Evolutionary conservation across 352 stramenopile species (phyloP).

Genomic region (Aphanomyces invadans): DNA sequence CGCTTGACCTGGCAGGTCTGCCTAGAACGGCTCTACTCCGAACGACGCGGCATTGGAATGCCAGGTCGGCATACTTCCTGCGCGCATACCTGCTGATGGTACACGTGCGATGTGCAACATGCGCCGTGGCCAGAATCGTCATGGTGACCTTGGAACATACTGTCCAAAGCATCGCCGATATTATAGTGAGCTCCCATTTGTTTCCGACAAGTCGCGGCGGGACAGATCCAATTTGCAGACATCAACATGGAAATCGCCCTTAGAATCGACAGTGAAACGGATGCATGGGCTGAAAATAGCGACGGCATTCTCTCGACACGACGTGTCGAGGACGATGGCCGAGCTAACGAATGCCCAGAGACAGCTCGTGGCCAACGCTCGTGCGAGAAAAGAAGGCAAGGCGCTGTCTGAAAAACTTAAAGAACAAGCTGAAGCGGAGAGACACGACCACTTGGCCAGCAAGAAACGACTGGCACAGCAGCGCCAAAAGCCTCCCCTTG

Average conservation of each 20-base stretch:
- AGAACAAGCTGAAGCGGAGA: background rate
- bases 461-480: background rate
- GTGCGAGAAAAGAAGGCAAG: slow-evolving; percentile 4
- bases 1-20: too few relatives aligned
- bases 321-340: background rate
- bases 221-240: too few relatives aligned
- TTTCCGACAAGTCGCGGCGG: background rate
- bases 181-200: background rate
- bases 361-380: slow-evolving; percentile 7
- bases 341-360: background rate
- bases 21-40: too few relatives aligned
- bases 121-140: too few relatives aligned
- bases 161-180: too few relatives aligned
- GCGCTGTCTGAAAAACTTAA: slow-evolving; percentile 8
- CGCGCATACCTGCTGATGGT: too few relatives aligned
- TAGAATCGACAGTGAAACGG: too few relatives aligned
- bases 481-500: background rate
- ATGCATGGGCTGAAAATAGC: background rate
- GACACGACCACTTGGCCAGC: background rate
- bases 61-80: too few relatives aligned
- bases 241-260: too few relatives aligned
- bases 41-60: too few relatives aligned
- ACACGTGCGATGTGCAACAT: too few relatives aligned
- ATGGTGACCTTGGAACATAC: too few relatives aligned
- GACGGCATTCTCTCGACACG: background rate